phyloP scores from a whole-genome alignment of 768 basidiomycete genomes.

The Hydnum rufescens region DNA sequence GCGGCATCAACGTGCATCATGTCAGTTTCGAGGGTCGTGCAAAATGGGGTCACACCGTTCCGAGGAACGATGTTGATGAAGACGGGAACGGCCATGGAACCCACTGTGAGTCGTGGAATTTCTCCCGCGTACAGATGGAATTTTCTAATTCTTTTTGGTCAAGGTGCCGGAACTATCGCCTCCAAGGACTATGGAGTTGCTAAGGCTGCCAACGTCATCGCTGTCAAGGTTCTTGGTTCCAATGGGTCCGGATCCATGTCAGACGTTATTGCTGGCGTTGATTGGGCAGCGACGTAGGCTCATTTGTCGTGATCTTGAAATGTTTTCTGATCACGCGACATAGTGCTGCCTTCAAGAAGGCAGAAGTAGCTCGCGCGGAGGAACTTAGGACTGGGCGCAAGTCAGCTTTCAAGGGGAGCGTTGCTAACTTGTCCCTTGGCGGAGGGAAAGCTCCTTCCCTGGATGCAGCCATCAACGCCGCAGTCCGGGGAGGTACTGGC shows the following conservation, averaged over 20 bases:
- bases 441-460: slow-evolving; percentile 80
- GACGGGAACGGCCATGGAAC: slow-evolving; percentile 90
- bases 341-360: slow-evolving; percentile 40
- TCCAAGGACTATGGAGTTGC: slow-evolving; percentile 87
- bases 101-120: slow-evolving; percentile 11
- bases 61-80: slow-evolving; percentile 58
- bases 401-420: slow-evolving; percentile 80
- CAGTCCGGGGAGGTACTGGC: slow-evolving; percentile 72
- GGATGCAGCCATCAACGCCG: slow-evolving; percentile 67
- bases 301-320: not conserved
- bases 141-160: slow-evolving; percentile 37
- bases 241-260: slow-evolving; percentile 91
- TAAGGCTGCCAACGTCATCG: slow-evolving; percentile 74
- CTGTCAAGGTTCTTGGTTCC: slow-evolving; percentile 82
- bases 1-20: slow-evolving; percentile 70
- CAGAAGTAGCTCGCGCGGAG: slow-evolving; percentile 45
- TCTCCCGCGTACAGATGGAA: not conserved
- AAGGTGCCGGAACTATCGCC: slow-evolving; percentile 75
- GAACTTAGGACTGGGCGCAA: slow-evolving; percentile 20
- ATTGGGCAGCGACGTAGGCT: slow-evolving; percentile 37
- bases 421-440: slow-evolving; percentile 94
- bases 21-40: slow-evolving; percentile 79
- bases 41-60: slow-evolving; percentile 84
- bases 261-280: slow-evolving; percentile 78
- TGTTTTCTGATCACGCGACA: slow-evolving; percentile 8